Evolutionary conservation across 2,329 filamentous ascomycete species (phyloP).

Genomic region (Hysterium pulicare): DNA sequence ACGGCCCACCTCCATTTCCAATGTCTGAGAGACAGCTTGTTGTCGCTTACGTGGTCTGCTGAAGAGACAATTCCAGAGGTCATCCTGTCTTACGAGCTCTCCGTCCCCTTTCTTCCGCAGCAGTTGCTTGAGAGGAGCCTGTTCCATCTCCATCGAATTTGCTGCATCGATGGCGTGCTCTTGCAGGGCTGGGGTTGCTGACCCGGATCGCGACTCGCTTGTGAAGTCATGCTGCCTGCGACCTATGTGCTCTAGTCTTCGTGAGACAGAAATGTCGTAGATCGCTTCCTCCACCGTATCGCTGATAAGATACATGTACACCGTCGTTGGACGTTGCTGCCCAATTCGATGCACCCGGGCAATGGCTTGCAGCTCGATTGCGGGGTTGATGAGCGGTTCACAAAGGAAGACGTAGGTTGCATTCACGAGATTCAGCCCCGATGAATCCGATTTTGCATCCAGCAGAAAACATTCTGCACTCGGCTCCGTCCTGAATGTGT

Average conservation of each 20-base stretch:
- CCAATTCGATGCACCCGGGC: conserved; percentile 94
- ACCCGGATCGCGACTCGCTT: conserved; percentile 12
- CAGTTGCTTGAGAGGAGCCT: conserved; percentile 65
- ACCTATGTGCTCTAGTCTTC: conserved; percentile 74
- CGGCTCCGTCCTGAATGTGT: conserved; percentile 73
- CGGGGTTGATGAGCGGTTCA: conserved; percentile 89
- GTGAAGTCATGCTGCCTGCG: conserved; percentile 16
- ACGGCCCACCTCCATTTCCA: conserved; percentile 46
- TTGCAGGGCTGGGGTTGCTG: conserved; percentile 41
- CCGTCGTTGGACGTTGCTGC: conserved; percentile 80
- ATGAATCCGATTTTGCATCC: conserved; percentile 83
- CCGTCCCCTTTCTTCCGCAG: conserved; percentile 70
- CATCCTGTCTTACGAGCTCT: conserved; percentile 72
- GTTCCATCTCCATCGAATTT: conserved; percentile 79
- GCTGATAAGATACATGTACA: conserved; percentile 92
- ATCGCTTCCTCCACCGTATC: conserved; percentile 91
- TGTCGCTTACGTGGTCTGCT: conserved; percentile 49
- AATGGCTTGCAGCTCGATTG: conserved; percentile 90
- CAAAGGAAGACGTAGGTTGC: conserved; percentile 93
- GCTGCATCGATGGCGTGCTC: conserved; percentile 71
- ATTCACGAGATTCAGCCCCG: conserved; percentile 86
- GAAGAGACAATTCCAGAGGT: conserved; percentile 89
- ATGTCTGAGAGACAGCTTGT: conserved; percentile 25
- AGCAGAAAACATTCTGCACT: conserved; percentile 78
- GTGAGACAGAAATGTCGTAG: conserved; percentile 76